Conservation (phyloP, 106 monocot species). For the Amphibolis antarctica region DNA sequence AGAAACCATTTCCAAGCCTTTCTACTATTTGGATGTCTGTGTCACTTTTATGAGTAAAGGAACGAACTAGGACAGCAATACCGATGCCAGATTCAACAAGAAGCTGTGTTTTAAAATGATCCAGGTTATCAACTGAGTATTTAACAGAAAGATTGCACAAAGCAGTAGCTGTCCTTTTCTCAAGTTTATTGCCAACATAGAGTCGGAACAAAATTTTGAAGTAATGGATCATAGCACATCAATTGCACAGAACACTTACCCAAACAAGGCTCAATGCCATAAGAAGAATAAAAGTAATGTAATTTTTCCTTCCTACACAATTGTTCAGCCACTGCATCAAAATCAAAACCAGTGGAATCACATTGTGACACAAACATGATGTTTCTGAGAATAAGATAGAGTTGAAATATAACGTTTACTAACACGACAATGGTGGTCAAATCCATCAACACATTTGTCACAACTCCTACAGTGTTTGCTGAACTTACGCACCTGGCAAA, state of each 20-base stretch:
- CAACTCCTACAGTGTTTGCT: slow-evolving; percentile 77
- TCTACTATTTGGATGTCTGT: slow-evolving; percentile 31
- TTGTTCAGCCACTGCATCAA: slow-evolving; percentile 76
- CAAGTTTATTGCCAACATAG: no score
- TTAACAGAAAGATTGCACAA: no score
- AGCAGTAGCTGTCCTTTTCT: no score
- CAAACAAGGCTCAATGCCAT: slow-evolving; percentile 54
- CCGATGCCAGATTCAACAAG: slow-evolving; percentile 37
- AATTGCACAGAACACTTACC: slow-evolving; percentile 21
- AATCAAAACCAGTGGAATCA: not conserved
- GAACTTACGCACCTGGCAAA: slow-evolving; percentile 32
- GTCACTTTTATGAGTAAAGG: slow-evolving; percentile 30
- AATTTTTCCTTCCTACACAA: slow-evolving; percentile 71
- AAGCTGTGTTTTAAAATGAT: slow-evolving; percentile 21
- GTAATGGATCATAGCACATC: not conserved
- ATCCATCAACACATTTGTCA: slow-evolving; percentile 72
- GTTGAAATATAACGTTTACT: not conserved
- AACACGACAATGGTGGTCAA: slow-evolving; percentile 91
- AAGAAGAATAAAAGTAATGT: slow-evolving; percentile 56
- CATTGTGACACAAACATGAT: not conserved
- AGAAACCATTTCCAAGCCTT: slow-evolving; percentile 42
- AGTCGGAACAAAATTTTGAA: no score
- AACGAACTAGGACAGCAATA: slow-evolving; percentile 37
- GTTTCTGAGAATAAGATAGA: no score
- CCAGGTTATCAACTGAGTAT: not conserved